phyloP scores from a whole-genome alignment of 1,284 basidiomycete genomes.

The Trichosporon faecale region DNA sequence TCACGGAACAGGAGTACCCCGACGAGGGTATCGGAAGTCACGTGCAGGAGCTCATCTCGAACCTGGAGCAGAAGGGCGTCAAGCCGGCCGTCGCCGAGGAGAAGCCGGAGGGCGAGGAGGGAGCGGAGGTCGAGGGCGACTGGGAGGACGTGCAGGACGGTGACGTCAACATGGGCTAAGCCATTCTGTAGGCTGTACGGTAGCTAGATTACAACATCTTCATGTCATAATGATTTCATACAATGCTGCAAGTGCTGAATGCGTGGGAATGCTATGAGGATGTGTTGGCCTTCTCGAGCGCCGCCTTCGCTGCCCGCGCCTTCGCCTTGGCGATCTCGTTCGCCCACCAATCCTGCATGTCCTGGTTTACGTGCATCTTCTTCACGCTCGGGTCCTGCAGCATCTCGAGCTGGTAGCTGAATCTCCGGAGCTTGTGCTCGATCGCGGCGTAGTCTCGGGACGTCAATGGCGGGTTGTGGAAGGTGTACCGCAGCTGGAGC shows the following conservation, averaged over 20 bases:
- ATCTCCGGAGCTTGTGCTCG: slow-evolving; percentile 51
- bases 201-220: neutral
- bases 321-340: slow-evolving; percentile 30
- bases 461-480: slow-evolving; percentile 46
- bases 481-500: slow-evolving; percentile 48
- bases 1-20: slow-evolving; percentile 66
- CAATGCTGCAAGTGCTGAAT: slow-evolving; percentile 9
- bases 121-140: slow-evolving; percentile 54
- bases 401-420: slow-evolving; percentile 49
- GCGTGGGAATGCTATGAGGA: neutral
- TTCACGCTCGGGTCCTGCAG: slow-evolving; percentile 42
- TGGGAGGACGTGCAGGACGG: slow-evolving; percentile 55
- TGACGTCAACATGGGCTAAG: slow-evolving; percentile 41
- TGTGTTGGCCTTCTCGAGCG: slow-evolving; percentile 11
- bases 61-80: slow-evolving; percentile 68
- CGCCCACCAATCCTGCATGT: slow-evolving; percentile 51
- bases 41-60: slow-evolving; percentile 66
- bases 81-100: slow-evolving; percentile 61
- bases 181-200: neutral
- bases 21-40: slow-evolving; percentile 78
- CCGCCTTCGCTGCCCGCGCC: slow-evolving; percentile 20
- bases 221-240: slow-evolving; percentile 9
- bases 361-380: slow-evolving; percentile 40
- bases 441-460: slow-evolving; percentile 51
- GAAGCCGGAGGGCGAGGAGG: slow-evolving; percentile 38